Conservation (phyloP, 164 flowering plant genomes). For the Sedum album region DNA sequence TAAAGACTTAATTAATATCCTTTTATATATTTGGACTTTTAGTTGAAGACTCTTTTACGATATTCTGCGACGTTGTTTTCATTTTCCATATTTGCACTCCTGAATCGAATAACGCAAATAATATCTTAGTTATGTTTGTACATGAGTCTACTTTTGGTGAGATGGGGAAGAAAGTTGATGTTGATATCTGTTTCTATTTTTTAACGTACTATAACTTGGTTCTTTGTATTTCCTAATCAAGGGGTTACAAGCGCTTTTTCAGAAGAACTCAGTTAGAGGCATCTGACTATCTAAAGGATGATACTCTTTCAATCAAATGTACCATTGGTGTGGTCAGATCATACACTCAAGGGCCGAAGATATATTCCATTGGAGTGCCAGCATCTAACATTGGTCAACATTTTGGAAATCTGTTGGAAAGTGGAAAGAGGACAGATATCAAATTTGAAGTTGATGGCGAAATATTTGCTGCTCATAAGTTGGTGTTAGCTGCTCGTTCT, state of each 20-base stretch:
- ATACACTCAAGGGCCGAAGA: conserved; percentile 75
- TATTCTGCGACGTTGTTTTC: no score
- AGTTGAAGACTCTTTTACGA: no score
- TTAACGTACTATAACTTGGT: neutral
- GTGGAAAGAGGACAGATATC: conserved; percentile 66
- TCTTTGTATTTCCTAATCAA: conserved; percentile 20
- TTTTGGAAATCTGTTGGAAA: conserved; percentile 69
- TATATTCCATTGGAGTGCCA: conserved; percentile 56
- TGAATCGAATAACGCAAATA: no score
- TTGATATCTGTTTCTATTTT: neutral
- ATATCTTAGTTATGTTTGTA: no score
- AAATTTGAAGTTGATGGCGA: conserved; percentile 76
- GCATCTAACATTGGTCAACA: conserved; percentile 61
- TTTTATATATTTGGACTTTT: no score
- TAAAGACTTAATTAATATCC: neutral
- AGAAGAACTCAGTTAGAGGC: conserved; percentile 60
- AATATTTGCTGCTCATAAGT: conserved; percentile 62
- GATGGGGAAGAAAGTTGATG: neutral
- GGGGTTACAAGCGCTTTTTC: conserved; percentile 89
- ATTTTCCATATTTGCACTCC: no score
- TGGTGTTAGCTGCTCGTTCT: conserved; percentile 86
- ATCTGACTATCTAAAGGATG: conserved; percentile 88
- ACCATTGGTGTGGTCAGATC: conserved; percentile 82
- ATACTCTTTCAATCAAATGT: conserved; percentile 67
- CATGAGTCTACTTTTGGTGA: no score